Evolutionary conservation across 2,329 filamentous ascomycete genomes (phyloP), one percentile per base, ranked within the genome.

Genomic region (Grosmannia penicillata): DNA sequence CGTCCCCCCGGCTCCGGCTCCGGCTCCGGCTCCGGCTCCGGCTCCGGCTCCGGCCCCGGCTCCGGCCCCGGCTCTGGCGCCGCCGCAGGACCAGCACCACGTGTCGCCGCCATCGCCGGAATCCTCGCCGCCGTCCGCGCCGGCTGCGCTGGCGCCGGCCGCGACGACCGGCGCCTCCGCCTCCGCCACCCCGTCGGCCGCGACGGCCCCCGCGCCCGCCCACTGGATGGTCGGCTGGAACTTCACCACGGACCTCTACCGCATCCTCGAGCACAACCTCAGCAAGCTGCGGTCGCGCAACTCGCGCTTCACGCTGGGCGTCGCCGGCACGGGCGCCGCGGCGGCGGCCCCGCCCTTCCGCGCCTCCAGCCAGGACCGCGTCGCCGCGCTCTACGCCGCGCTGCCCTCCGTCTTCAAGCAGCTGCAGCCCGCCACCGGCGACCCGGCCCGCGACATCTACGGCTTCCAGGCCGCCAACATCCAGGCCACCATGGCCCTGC

Each of bases 181-280:
- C 11, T n/a, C 17, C 15, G 10, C 23, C 17, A 13, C 19, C 1
- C 5, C 14, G 19, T 21, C 26, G 26, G 11, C 26, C 7, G 26
- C 10, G 26, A 13, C 26, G 26, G 26, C n/a, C n/a, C n/a, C n/a
- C n/a, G n/a, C n/a, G n/a, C n/a, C n/a, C n/a, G n/a, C 36, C 18
- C 28, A 33, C 40, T 74, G 70, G 70, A 52, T 74, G 8, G 58
- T 60, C 30, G 70, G 70, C 15, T 73, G 66, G 67, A 74, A 73
- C 49, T 72, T 71, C 41, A 67, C 62, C 7, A 71, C 66, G 1
- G 68, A 73, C 46, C 52, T 74, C 0, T 74, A 72, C 46, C 62
- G 68, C 6, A 58, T 73, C 8, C 52, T 75, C 14, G 70, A 74
- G 46, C 67, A 74, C 44, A 62, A 44, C 33, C 39, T 44, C 6